Evolutionary conservation across 371 early-diverging fungal species (phyloP).

Genomic region (Rhizomucor miehei): DNA sequence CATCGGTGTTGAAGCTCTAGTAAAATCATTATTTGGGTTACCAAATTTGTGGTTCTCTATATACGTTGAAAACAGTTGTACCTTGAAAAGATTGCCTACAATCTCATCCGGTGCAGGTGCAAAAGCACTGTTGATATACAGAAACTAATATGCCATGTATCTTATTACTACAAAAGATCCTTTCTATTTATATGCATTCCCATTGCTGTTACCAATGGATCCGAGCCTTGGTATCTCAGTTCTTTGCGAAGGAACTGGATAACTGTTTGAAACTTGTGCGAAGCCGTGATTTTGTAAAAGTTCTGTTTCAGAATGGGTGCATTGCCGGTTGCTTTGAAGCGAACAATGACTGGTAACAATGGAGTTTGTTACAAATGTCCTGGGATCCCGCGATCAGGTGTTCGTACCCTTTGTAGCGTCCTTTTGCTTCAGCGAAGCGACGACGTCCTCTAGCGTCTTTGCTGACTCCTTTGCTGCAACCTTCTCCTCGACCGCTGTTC

Average conservation of each 20-base stretch:
- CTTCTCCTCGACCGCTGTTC: background rate
- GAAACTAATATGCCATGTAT: slow-evolving; percentile 51
- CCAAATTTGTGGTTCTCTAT: too few relatives aligned
- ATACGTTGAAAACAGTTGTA: slow-evolving; percentile 26
- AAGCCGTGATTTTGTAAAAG: slow-evolving; percentile 79
- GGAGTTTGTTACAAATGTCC: background rate
- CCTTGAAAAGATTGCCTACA: slow-evolving; percentile 78
- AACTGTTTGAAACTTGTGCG: slow-evolving; percentile 81
- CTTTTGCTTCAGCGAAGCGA: slow-evolving; percentile 38
- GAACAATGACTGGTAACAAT: slow-evolving; percentile 67
- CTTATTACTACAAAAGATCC: background rate
- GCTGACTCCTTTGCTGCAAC: background rate
- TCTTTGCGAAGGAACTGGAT: slow-evolving; percentile 83
- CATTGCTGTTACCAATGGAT: slow-evolving; percentile 78
- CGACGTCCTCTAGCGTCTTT: slow-evolving; percentile 17
- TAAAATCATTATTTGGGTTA: too few relatives aligned
- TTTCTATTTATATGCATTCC: background rate
- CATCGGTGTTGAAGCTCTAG: slow-evolving; percentile 66
- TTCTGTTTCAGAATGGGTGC: slow-evolving; percentile 89
- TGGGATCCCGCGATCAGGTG: background rate
- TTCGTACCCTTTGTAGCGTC: slow-evolving; percentile 44
- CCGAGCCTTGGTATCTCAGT: slow-evolving; percentile 69
- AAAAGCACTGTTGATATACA: slow-evolving; percentile 92
- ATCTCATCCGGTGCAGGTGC: slow-evolving; percentile 93
- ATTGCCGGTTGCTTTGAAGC: slow-evolving; percentile 85